phyloP scores from a whole-genome alignment of 106 monocot species.

The Platanthera zijinensis region DNA sequence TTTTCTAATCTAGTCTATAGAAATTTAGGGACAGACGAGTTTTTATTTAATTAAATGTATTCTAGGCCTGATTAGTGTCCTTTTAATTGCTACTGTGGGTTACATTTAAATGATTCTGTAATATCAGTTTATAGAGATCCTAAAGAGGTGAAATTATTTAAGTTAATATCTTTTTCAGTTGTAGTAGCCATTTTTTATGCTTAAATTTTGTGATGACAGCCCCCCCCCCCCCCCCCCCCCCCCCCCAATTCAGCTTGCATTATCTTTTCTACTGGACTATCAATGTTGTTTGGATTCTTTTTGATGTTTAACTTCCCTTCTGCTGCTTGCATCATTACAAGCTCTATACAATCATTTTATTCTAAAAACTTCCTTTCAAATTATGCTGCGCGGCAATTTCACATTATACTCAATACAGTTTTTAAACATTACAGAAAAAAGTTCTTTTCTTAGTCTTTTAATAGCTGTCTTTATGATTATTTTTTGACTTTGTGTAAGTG shows the following conservation, averaged over 20 bases:
- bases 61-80: neutral
- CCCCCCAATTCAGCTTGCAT: neutral
- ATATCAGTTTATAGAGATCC: neutral
- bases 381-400: too few species aligned
- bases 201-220: neutral
- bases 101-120: neutral
- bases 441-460: too few species aligned
- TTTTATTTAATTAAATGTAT: neutral
- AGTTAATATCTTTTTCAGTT: neutral
- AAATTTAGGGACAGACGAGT: neutral
- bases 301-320: neutral
- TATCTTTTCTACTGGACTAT: neutral
- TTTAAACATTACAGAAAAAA: too few species aligned
- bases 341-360: neutral
- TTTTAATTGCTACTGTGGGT: neutral
- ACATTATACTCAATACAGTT: too few species aligned
- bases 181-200: neutral
- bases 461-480: too few species aligned
- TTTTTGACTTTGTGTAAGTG: neutral
- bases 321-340: neutral
- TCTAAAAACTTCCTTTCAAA: neutral
- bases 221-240: neutral
- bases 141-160: neutral
- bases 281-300: neutral
- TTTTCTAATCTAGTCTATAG: neutral